Base-by-base conservation (phyloP, 331 rosid genomes). In the Saraca asoca region DNA sequence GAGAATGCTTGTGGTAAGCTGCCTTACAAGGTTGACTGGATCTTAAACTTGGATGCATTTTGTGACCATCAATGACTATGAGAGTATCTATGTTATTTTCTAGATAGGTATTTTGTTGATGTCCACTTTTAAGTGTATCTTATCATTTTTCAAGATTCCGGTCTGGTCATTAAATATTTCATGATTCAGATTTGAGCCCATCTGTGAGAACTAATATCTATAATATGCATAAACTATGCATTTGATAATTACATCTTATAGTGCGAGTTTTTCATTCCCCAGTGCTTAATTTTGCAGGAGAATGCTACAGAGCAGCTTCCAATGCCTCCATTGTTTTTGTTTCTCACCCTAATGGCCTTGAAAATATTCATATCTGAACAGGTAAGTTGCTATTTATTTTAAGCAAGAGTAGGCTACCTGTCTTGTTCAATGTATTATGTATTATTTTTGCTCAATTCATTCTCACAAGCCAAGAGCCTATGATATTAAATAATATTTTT, bases 271-370 rank as follows among this genome's bases (percentile, higher is more conserved):
- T 64, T 78, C 61, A 41, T 69, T 56, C 74, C 44, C 72, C 31
- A 48, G 79, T 45, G 45, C 75, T 57, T 82, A 41, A 62, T 78
- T 68, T 62, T 74, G 79, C 83, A 86, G 94, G 91, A 82, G 75
- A 85, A 77, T 11, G 70, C 64, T 66, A 77, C 86, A 0, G 91
- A 87, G 75, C 61, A 77, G 65, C 82, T 89, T 72, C 84, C 87
- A 65, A 89, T 89, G 96, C 91, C 96, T 59, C 84, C 85, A 14
- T 66, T 86, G 63, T 89, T 89, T 82, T 86, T 75, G 79, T 86
- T 89, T 75, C 89, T 89, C 60, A 82, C 94, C 12, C 34, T 89
- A 29, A 77, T 89, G 80, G 90, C 96, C 62, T 78, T 86, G 81
- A 89, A 79, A 80, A 81, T 87, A 76, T 84, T 89, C 81, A 24